Evolutionary conservation across 2,329 filamentous ascomycete genomes (phyloP), one percentile per base, ranked within the genome.

Genomic region (Talaromyces marneffei): DNA sequence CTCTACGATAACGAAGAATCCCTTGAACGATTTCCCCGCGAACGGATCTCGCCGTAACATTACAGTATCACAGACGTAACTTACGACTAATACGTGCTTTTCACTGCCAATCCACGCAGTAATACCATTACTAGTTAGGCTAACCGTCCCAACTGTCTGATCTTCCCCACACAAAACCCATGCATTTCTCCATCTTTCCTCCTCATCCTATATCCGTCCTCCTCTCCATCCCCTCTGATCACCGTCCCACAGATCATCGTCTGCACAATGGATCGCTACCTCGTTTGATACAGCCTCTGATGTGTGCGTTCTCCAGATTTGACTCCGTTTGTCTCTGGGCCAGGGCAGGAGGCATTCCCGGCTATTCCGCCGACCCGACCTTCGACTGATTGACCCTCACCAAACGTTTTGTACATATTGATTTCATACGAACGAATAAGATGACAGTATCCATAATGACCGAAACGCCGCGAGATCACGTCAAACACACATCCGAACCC

Each of bases 381-480:
- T n/a, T 37, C 42, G 33, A 50, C 20, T 16, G 48, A 23, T 14
- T 7, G 7, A 42, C 27, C n/a, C 7, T 42, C 18, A 54, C 50
- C 14, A 7, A 3, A 14, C 25, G 16, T 14, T 18, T 7, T 14
- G 35, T 40, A 33, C 46, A 44, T 37, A 18, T 48, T 14, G 25
- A 29, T 27, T 27, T n/a, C n/a, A 29, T 29, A 48, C 23, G 2
- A 12, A 4, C 25, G n/a, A 25, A 27, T n/a, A 1, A 48, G 66
- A 66, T 66, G 42, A 63, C 66, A 25, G 59, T 67, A 39, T 61
- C 60, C 48, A 59, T 65, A 50, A 68, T 71, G 63, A 61, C 65
- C 12, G 63, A 65, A 23, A 48, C 67, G 18, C 48, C 40, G n/a
- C 64, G 53, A 42, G 64, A 66, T 31, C 35, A 33, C 39, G 64